Evolutionary conservation across 2,329 filamentous ascomycete genomes (phyloP).

Genomic region (Emergomyces pasteurianus): DNA sequence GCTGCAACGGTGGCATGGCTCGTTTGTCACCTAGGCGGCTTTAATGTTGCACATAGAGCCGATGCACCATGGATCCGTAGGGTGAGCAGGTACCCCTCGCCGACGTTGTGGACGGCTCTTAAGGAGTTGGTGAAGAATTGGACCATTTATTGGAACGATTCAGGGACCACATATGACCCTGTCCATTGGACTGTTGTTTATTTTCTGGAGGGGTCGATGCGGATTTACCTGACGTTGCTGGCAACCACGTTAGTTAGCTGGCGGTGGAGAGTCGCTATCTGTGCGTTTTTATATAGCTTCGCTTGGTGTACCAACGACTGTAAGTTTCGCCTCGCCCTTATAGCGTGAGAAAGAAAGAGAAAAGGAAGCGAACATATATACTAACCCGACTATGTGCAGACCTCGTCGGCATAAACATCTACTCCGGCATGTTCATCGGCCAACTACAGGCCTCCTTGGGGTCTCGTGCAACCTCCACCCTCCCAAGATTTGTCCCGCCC

Average conservation of each 20-base stretch:
- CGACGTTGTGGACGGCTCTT: slow-evolving; percentile 10
- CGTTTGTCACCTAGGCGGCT: slow-evolving; percentile 14
- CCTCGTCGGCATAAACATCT: slow-evolving; percentile 16
- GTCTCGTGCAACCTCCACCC: slow-evolving; percentile 9
- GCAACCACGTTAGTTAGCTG: slow-evolving; percentile 28
- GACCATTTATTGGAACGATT: slow-evolving; percentile 24
- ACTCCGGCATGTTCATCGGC: slow-evolving; percentile 17
- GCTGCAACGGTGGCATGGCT: slow-evolving; percentile 14
- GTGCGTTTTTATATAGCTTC: slow-evolving; percentile 26
- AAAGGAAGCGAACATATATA: neutral
- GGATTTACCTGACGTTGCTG: slow-evolving; percentile 32
- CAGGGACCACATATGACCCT: slow-evolving; percentile 29
- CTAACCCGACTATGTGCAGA: slow-evolving; percentile 4
- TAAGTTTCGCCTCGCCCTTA: slow-evolving; percentile 4
- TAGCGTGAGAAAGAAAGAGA: neutral
- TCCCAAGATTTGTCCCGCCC: slow-evolving; percentile 11
- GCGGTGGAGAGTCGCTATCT: slow-evolving; percentile 23
- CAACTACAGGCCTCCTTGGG: slow-evolving; percentile 14
- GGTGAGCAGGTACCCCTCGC: slow-evolving; percentile 6
- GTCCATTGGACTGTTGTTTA: slow-evolving; percentile 33
- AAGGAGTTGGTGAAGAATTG: slow-evolving; percentile 10
- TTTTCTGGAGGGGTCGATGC: slow-evolving; percentile 31
- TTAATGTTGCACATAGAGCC: slow-evolving; percentile 11
- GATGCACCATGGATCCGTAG: slow-evolving; percentile 17
- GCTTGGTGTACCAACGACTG: slow-evolving; percentile 20